Conservation (phyloP, 805 yeast genomes). For the Candida suzukii region DNA sequence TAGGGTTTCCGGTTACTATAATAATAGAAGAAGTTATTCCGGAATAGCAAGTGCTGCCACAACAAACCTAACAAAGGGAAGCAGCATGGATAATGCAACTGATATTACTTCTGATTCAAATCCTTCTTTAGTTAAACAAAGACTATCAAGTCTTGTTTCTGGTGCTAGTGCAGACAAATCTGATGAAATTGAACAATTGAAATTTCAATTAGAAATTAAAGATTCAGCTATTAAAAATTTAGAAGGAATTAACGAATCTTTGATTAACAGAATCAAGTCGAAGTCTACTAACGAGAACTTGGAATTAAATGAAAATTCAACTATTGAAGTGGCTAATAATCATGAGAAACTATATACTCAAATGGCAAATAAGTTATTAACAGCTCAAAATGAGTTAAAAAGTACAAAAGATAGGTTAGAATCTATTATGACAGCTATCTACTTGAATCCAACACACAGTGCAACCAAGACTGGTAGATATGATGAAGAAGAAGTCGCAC, state of each 20-base stretch:
- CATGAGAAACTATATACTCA: slow-evolving; percentile 25
- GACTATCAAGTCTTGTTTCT: neutral
- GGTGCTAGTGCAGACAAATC: neutral
- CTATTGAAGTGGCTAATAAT: slow-evolving; percentile 25
- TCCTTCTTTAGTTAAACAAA: neutral
- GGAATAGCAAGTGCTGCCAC: neutral
- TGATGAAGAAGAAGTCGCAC: slow-evolving; percentile 71
- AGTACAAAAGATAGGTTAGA: slow-evolving; percentile 62
- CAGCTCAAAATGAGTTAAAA: slow-evolving; percentile 39
- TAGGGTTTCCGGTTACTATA: too few relatives aligned
- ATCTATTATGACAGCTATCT: slow-evolving; percentile 48
- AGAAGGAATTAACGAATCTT: slow-evolving; percentile 35
- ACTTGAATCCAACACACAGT: slow-evolving; percentile 40
- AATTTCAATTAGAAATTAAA: slow-evolving; percentile 47
- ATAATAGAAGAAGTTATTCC: neutral
- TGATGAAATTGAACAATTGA: slow-evolving; percentile 30
- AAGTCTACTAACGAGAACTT: too few relatives aligned
- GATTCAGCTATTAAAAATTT: slow-evolving; percentile 41
- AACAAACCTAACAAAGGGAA: neutral
- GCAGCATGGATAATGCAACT: neutral
- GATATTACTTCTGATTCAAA: neutral
- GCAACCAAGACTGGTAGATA: slow-evolving; percentile 51
- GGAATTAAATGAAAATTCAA: slow-evolving; percentile 1
- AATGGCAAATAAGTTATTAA: slow-evolving; percentile 20
- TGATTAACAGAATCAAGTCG: slow-evolving; percentile 36